phyloP scores from a whole-genome alignment of 139 green algal species.

The Spirogloea muscicola region DNA sequence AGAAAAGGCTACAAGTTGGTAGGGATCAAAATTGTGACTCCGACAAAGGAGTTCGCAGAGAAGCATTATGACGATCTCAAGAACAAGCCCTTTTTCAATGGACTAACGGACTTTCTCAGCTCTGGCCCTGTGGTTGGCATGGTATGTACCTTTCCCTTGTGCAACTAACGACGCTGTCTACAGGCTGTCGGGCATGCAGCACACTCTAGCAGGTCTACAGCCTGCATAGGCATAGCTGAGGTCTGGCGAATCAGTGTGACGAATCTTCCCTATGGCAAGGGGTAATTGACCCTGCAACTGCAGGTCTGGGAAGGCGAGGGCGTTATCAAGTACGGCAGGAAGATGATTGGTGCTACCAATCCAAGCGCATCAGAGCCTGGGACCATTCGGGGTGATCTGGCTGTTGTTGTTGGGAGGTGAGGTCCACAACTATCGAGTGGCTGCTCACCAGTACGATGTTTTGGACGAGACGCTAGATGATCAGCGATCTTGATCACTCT shows the following conservation, averaged over 20 bases:
- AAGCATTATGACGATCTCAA: slow-evolving; percentile 69
- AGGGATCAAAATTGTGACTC: slow-evolving; percentile 53
- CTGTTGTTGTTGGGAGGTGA: slow-evolving; percentile 73
- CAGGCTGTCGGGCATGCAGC: background rate
- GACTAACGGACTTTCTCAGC: slow-evolving; percentile 67
- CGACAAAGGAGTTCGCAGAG: slow-evolving; percentile 43
- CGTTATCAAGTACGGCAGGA: slow-evolving; percentile 85
- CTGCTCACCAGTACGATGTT: too few species aligned
- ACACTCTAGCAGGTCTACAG: too few species aligned
- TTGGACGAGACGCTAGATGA: background rate
- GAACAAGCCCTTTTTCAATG: slow-evolving; percentile 66
- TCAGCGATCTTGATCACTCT: background rate
- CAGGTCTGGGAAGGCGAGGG: slow-evolving; percentile 94
- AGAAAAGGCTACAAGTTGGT: slow-evolving; percentile 68
- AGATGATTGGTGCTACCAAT: slow-evolving; percentile 89
- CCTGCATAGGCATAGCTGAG: too few species aligned
- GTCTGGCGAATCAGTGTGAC: too few species aligned
- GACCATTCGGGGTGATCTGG: slow-evolving; percentile 86
- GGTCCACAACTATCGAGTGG: too few species aligned
- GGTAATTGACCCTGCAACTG: slow-evolving; percentile 66
- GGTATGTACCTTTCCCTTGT: too few species aligned
- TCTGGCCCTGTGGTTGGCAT: slow-evolving; percentile 67
- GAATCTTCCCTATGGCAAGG: background rate
- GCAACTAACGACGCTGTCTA: background rate
- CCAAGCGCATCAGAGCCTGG: slow-evolving; percentile 85